Evolutionary conservation across 169 alveolate species (phyloP).

Genomic region (Eimeria zaria): DNA sequence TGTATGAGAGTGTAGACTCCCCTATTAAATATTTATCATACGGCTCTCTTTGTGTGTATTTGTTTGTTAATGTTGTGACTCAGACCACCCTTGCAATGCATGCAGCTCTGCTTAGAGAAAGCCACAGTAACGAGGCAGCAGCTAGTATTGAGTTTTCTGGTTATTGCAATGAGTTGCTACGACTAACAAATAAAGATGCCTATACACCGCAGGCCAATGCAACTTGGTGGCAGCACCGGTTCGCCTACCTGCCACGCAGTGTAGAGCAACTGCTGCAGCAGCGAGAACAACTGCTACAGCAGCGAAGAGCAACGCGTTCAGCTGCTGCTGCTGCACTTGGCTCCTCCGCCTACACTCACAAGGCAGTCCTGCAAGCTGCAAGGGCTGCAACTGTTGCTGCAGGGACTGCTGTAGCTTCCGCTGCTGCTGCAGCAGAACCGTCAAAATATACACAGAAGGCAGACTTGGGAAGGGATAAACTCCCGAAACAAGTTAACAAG

Average conservation of each 20-base stretch:
- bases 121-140: neutral
- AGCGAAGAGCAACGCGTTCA: constrained; percentile 6
- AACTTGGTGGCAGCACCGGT: constrained; percentile 72
- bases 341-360: neutral
- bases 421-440: neutral
- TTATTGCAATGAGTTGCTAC: neutral
- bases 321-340: constrained; percentile 47
- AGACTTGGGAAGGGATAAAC: neutral
- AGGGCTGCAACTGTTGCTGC: constrained; percentile 44
- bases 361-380: constrained; percentile 53
- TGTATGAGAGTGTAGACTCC: no score
- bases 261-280: constrained; percentile 58
- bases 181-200: neutral
- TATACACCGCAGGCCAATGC: constrained; percentile 15
- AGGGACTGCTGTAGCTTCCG: constrained; percentile 8
- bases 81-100: constrained; percentile 72
- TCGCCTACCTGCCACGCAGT: constrained; percentile 52
- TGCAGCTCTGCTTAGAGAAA: constrained; percentile 20
- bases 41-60: neutral
- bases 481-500: neutral
- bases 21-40: no score
- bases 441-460: neutral
- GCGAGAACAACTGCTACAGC: constrained; percentile 28
- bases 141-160: neutral
- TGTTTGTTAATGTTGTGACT: neutral